These are phyloP conservation scores for Xylariaceae sp. DNA, from an alignment of 2,329 filamentous ascomycete species.

Conservation along the genomic window DNA sequence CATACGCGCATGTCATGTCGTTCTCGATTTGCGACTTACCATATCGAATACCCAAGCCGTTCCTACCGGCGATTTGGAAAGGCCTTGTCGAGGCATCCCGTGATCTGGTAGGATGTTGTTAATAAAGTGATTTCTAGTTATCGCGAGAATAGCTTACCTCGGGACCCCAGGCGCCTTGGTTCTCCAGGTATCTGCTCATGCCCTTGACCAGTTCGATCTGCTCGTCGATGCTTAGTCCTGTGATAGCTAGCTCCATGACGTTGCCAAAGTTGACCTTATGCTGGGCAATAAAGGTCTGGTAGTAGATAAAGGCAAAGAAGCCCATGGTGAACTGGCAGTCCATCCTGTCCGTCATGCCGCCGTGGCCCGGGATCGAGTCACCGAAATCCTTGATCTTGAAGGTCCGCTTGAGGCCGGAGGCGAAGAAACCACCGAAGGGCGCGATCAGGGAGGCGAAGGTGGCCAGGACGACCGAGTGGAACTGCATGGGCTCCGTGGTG, in stretches of 20 bases:
- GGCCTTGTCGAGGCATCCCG: constrained; percentile 39
- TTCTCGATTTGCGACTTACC: neutral
- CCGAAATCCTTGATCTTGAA: constrained; percentile 99
- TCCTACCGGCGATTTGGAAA: constrained; percentile 33
- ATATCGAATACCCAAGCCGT: constrained; percentile 9
- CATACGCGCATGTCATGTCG: neutral
- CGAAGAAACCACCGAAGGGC: constrained; percentile 97
- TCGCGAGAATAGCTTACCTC: constrained; percentile 39
- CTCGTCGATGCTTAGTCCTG: constrained; percentile 82
- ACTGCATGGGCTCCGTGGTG: constrained; percentile 83
- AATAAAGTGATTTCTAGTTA: neutral
- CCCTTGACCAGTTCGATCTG: constrained; percentile 79
- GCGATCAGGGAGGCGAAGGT: constrained; percentile 96
- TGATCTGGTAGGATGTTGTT: constrained; percentile 30
- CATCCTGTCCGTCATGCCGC: constrained; percentile 98
- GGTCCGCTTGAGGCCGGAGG: constrained; percentile 93
- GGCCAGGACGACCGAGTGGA: constrained; percentile 87
- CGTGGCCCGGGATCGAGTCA: constrained; percentile 95
- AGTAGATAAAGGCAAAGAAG: constrained; percentile 98
- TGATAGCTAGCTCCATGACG: constrained; percentile 90
- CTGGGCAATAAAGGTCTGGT: constrained; percentile 92
- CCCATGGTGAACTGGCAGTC: constrained; percentile 99
- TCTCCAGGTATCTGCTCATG: constrained; percentile 65
- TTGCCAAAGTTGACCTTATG: constrained; percentile 83
- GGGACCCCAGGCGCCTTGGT: constrained; percentile 57